A percentile compares a stretch with the other conserved stretches of the same genome.
These are phyloP conservation scores for Turritis glabra DNA, from an alignment of 345 rosid species.

Conservation along the genomic window DNA sequence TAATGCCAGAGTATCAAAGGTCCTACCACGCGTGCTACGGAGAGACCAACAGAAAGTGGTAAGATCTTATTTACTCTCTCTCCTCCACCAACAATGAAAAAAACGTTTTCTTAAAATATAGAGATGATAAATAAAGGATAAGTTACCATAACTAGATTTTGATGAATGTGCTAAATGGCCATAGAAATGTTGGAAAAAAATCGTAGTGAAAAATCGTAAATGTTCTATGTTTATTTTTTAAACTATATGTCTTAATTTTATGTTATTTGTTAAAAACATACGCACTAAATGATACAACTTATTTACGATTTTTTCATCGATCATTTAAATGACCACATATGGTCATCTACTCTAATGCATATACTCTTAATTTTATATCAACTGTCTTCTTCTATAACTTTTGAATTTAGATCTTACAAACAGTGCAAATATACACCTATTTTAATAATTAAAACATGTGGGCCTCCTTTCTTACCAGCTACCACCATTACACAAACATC, in stretches of 20 bases:
- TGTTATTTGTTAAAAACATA: background rate
- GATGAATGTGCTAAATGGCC: background rate
- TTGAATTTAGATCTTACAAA: background rate
- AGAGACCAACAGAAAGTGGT: background rate
- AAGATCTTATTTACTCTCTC: background rate
- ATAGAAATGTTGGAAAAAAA: background rate
- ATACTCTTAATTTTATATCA: background rate
- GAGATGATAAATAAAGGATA: background rate
- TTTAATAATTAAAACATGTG: conserved; percentile 5
- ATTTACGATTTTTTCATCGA: background rate
- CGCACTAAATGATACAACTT: background rate
- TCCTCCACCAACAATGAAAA: background rate
- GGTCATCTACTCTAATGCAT: background rate
- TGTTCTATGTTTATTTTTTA: too few species aligned
- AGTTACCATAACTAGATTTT: background rate
- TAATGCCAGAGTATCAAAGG: background rate
- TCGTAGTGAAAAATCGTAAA: too few species aligned
- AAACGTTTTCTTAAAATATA: background rate
- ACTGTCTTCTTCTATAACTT: background rate
- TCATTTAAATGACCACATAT: background rate
- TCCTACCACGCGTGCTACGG: conserved; percentile 27
- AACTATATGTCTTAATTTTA: too few species aligned
- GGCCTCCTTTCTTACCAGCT: background rate
- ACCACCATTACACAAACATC: conserved; percentile 16
- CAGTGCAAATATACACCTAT: background rate